A percentile compares a stretch with the other conserved stretches of the same genome.
Evolutionary conservation across 169 alveolate genomes (phyloP).

Genomic region (Blepharisma undulans): DNA sequence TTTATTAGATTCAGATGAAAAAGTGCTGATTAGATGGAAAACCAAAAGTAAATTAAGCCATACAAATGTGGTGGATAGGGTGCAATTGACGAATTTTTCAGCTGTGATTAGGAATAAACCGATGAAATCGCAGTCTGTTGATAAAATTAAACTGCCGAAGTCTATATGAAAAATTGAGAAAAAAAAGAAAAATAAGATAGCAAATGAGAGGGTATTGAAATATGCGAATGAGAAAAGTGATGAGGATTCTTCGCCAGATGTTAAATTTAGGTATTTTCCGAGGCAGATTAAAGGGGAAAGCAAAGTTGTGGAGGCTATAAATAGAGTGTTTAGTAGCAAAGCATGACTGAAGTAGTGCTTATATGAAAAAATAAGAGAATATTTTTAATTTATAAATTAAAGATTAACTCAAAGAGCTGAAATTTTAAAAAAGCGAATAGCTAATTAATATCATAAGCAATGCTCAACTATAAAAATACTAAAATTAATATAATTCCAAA

Average conservation of each 20-base stretch:
- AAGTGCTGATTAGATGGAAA: neutral
- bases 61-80: neutral
- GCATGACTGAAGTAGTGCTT: neutral
- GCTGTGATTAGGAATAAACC: neutral
- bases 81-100: neutral
- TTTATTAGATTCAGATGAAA: neutral
- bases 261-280: neutral
- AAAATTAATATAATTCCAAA: too few species aligned
- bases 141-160: neutral
- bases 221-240: neutral
- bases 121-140: neutral
- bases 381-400: too few species aligned
- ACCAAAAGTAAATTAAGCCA: neutral
- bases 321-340: neutral
- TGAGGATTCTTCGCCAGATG: neutral
- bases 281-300: neutral
- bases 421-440: too few species aligned
- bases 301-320: neutral
- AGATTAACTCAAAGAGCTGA: too few species aligned
- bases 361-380: too few species aligned
- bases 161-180: neutral
- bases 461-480: too few species aligned
- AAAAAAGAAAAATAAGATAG: neutral
- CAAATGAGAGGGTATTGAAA: neutral
- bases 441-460: too few species aligned